phyloP scores from a whole-genome alignment of 345 rosid genomes.

The Trapa incisa region DNA sequence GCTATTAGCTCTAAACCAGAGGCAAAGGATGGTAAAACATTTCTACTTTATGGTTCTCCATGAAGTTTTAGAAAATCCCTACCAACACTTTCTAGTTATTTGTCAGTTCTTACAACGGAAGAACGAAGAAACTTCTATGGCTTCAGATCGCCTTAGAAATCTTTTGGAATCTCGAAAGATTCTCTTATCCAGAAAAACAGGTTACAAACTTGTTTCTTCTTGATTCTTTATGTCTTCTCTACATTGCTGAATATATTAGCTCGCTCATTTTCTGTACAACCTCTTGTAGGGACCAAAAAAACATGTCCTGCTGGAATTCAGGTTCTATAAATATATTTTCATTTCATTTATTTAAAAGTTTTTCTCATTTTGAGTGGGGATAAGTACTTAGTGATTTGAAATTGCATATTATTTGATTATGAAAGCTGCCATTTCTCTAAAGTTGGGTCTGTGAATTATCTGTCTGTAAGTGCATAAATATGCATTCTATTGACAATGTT shows the following conservation, averaged over 20 bases:
- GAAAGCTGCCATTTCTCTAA: neutral
- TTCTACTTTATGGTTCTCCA: conserved; percentile 7
- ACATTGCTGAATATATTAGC: neutral
- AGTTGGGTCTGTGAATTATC: neutral
- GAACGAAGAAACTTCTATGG: conserved; percentile 54
- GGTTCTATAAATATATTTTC: conserved; percentile 19
- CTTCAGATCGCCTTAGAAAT: conserved; percentile 40
- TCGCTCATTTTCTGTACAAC: conserved; percentile 14
- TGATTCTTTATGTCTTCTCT: conserved; percentile 1
- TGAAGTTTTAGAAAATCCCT: neutral
- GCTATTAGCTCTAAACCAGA: conserved; percentile 45
- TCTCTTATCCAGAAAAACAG: conserved; percentile 26
- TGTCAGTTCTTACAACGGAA: conserved; percentile 65
- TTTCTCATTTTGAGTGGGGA: neutral
- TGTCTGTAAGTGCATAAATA: neutral
- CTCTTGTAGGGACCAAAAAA: conserved; percentile 29
- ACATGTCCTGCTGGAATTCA: conserved; percentile 31
- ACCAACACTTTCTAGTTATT: conserved; percentile 6
- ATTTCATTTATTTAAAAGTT: neutral
- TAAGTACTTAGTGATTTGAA: neutral
- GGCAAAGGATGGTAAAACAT: conserved; percentile 52
- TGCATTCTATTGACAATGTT: neutral
- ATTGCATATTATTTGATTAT: neutral
- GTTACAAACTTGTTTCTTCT: conserved; percentile 12
- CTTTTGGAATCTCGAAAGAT: conserved; percentile 37